Evolutionary conservation across 768 basidiomycete genomes (phyloP), one percentile per base, ranked within the genome.

Genomic region (Suillus spraguei): DNA sequence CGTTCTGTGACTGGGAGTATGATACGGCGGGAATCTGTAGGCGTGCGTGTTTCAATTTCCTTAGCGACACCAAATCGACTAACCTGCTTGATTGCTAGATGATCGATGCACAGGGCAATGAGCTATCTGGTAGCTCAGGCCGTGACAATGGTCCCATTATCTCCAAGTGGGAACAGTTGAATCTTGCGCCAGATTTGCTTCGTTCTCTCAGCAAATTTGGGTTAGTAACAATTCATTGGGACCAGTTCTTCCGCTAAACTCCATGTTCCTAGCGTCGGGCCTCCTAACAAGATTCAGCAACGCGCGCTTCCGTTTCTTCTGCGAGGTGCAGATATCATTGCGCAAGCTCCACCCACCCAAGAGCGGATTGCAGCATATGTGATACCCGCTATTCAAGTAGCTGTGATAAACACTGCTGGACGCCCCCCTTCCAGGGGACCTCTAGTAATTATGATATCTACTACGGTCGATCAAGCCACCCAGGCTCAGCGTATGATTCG

Each of bases 261-360:
- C 35, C 35, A 62, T 35, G 50, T n/a, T 52, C 7, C 32, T 70
- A 96, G 95, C 47, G 90, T 99, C 65, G 96, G 97, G 1, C 97
- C 97, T 2, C 97, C 97, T 7, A 98, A 98, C 77, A 99, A 99
- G 81, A 97, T 99, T 67, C 97, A 99, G 77, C 95, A 97, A 72
- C 87, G 97, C 55, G 96, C 97, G 52, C 81, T 99, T 58, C 97
- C 97, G 8, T 98, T 98, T 79, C 86, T 99, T 64, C 83, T 99
- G 39, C 87, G 91, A 59, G 96, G 95, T 9, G 87, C 94, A 42
- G 97, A 99, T 70, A 98, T 99, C 71, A 99, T 99, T 70, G 96
- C 97, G 10, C 97, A 99, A 77, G 97, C 97, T 11, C 97, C 97
- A 54, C 96, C 97, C 1, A 99, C 97, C 0, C 97, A 98, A 74